phyloP scores from a whole-genome alignment of 768 basidiomycete genomes.

The Podaxis sp. region DNA sequence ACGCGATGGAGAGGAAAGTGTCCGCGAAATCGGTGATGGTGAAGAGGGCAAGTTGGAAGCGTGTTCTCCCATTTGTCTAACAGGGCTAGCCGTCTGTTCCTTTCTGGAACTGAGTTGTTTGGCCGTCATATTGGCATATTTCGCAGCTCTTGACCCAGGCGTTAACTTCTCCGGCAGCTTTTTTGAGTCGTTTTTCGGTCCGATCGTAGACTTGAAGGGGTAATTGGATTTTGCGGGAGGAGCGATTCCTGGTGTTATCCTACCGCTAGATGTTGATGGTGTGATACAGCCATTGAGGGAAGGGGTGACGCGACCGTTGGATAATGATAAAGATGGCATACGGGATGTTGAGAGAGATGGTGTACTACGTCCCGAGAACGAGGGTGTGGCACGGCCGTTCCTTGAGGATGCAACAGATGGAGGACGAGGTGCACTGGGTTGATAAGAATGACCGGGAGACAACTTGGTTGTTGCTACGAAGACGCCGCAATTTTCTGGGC shows the following conservation, averaged over 20 bases:
- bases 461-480: conserved; percentile 86
- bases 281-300: conserved; percentile 50
- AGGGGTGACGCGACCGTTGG: conserved; percentile 41
- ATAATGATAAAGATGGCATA: conserved; percentile 35
- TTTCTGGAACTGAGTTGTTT: conserved; percentile 65
- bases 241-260: conserved; percentile 37
- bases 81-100: conserved; percentile 5
- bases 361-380: conserved; percentile 49
- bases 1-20: conserved; percentile 41
- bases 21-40: conserved; percentile 36
- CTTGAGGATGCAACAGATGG: conserved; percentile 80
- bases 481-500: conserved; percentile 85
- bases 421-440: conserved; percentile 46
- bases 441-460: conserved; percentile 52
- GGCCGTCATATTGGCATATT: conserved; percentile 83
- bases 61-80: conserved; percentile 20
- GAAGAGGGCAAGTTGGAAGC: conserved; percentile 28
- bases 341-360: conserved; percentile 42
- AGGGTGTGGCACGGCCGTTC: conserved; percentile 61
- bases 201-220: conserved; percentile 32
- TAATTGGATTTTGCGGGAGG: conserved; percentile 33
- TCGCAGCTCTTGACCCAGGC: conserved; percentile 81
- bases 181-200: conserved; percentile 31
- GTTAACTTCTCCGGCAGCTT: conserved; percentile 54
- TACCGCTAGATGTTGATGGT: conserved; percentile 39